Percentiles rank a stretch among this genome's conserved stretches.
phyloP scores from a whole-genome alignment of 495 filamentous ascomycete genomes.

The Daldinia caldariorum region DNA sequence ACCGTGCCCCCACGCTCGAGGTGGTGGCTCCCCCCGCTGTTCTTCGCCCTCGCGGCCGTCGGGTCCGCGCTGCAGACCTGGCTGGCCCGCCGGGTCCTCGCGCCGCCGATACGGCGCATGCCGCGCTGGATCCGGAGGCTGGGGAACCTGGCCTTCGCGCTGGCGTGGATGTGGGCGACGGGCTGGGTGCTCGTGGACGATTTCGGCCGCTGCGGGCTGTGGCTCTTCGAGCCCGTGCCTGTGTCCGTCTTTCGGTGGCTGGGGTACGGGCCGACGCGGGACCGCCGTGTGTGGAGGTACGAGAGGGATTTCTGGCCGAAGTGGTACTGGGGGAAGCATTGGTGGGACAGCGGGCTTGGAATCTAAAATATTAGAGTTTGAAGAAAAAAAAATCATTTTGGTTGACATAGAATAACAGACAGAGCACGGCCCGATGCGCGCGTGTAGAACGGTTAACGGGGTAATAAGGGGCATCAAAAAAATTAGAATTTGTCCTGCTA shows the following conservation, averaged over 20 bases:
- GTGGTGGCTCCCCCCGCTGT: conserved; percentile 51
- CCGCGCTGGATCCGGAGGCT: conserved; percentile 54
- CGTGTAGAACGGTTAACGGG: not conserved
- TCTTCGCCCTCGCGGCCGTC: conserved; percentile 67
- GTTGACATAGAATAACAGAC: not conserved
- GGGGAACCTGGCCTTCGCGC: conserved; percentile 63
- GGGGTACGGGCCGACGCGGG: conserved; percentile 58
- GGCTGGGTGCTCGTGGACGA: conserved; percentile 66
- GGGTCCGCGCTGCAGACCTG: conserved; percentile 63
- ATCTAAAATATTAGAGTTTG: conserved; percentile 43
- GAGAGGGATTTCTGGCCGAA: conserved; percentile 57
- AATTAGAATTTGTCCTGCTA: not conserved
- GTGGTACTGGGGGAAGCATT: conserved; percentile 61
- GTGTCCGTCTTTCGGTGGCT: conserved; percentile 66
- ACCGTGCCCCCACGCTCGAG: conserved; percentile 55
- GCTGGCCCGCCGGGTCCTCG: conserved; percentile 16
- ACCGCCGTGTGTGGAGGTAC: conserved; percentile 67
- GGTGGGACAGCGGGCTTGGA: conserved; percentile 72
- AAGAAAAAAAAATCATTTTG: too few species aligned
- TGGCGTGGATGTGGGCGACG: conserved; percentile 68
- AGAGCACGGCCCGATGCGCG: not conserved
- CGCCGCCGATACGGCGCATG: conserved; percentile 36
- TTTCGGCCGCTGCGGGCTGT: conserved; percentile 67
- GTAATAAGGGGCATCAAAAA: not conserved
- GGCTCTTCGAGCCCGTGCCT: conserved; percentile 76